Base-by-base conservation (phyloP, 805 yeast species). In the Sugiyamaella americana region DNA sequence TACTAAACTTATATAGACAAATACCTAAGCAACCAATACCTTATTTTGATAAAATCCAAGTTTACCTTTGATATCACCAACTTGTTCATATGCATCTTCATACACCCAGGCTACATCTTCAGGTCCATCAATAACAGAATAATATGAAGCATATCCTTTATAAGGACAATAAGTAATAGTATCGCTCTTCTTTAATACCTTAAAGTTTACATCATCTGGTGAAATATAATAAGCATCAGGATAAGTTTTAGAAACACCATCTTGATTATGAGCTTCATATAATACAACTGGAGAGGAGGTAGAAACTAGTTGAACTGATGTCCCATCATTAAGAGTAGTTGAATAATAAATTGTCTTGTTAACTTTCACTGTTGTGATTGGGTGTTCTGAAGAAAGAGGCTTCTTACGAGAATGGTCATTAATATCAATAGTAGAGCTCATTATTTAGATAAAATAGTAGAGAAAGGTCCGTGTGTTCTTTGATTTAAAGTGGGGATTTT, bases 91-190 rank as follows among this genome's bases (percentile, higher is more conserved):
- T 3, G 53, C 38, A 20, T 37, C 38, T 42, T 50, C 51, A 41
- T 50, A 50, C 3, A 41, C 43, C 53, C 53, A 50, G 4, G 53
- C 53, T 10, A 48, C 48, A 26, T 50, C 53, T 29, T 43, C 35
- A 17, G 35, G 39, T 5, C 46, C 46, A 4, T 50, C 53, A 29
- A 19, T 29, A 13, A 50, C 38, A 2, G 45, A 34, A 29, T 50
- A 50, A 35, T 50, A 50, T 8, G 37, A 30, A 6, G 53, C 53
- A 24, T 50, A 48, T 4, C 53, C 53, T 21, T 50, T 50, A 24
- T 47, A 50, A 4, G 53, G 53, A 36, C 53, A 50, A 44, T 47
- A 50, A 21, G 49, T 49, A 3, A 43, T 32, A 19, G 53, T 41
- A 24, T 16, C 23, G 26, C 44, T 47, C 37, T 43, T 43, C 23